phyloP scores from a whole-genome alignment of 768 basidiomycete genomes.

The Sutorius australiensis region DNA sequence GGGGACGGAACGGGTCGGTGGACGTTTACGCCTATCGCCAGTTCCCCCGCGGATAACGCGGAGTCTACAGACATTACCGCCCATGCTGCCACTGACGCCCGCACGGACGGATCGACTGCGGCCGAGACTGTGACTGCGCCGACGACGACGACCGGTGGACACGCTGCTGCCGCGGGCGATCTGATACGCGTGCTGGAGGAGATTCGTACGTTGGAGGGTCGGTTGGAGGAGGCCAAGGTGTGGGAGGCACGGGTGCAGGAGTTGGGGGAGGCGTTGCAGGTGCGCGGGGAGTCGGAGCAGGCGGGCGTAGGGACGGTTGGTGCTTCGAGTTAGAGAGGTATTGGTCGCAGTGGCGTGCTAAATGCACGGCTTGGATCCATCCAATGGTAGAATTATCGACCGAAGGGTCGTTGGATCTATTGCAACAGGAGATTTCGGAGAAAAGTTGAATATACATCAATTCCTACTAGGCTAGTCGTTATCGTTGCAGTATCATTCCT shows the following conservation, averaged over 20 bases:
- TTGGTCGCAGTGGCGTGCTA: too few species aligned
- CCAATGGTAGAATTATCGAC: not conserved
- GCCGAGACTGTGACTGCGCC: not conserved
- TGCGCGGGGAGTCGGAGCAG: conserved; percentile 1
- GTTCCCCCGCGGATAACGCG: not conserved
- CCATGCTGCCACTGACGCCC: not conserved
- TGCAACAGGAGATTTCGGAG: not conserved
- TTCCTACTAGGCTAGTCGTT: not conserved
- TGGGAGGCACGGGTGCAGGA: conserved; percentile 29
- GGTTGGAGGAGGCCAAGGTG: conserved; percentile 20
- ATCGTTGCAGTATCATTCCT: not conserved
- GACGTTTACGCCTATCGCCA: conserved; percentile 57
- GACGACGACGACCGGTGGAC: not conserved
- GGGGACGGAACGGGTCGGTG: conserved; percentile 71
- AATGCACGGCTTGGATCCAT: too few species aligned
- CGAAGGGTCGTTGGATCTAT: not conserved
- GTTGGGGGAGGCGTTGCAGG: conserved; percentile 25
- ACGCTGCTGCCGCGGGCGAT: conserved; percentile 11
- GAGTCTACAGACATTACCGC: not conserved
- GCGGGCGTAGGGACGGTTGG: not conserved
- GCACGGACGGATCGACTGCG: not conserved
- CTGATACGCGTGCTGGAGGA: conserved; percentile 28
- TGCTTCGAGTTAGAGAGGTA: not conserved
- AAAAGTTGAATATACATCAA: not conserved
- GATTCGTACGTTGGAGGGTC: conserved; percentile 22